Evolutionary conservation across 352 stramenopile species (phyloP), one percentile per base, ranked within the genome.

Genomic region (Pythium rhizo-oryzae): DNA sequence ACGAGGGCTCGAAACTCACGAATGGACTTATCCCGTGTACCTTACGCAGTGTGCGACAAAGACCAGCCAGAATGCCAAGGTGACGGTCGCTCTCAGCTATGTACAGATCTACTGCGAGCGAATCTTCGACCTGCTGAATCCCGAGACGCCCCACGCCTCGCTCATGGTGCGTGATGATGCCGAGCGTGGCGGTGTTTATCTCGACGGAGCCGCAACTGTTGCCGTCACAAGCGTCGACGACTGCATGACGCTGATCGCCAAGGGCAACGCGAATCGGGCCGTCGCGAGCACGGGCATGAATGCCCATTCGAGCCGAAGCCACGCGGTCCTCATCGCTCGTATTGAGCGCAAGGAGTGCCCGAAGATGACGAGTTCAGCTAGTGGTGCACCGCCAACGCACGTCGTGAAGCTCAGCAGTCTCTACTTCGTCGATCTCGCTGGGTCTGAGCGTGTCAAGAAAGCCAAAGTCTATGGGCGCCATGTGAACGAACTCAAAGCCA

Each of bases 241-340:
- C 28, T 92, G 84, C 39, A 60, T 90, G 49, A 46, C 25, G 21
- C 72, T 88, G 5, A 71, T 89, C n/a, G 55, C 67, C 11, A 67
- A 62, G 2, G 87, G 85, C 18, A 89, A 90, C 25, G 77, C 71
- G 8, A 89, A 94, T 35, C 83, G 92, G 19, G 88, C 84, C 2
- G 89, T 93, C 8, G 89, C 90, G 15, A 83, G 80, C 35, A 98
- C 92, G 0, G 69, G 81, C 39, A 96, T 96, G 86, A 98, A 98
- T 67, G 88, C 82, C 0, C 76, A 93, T 53, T 94, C 79, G 51
- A 96, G 84, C 67, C 87, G 91, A 18, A 96, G 82, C 25, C 91
- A 98, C 66, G 84, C 91, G 11, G 80, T 97, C 24, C 78, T 97
- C 62, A 94, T 91, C 39, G 74, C 97, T 23, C 81, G 84, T 13